Percentiles rank a stretch among this genome's conserved stretches.
phyloP scores from a whole-genome alignment of 352 stramenopile species.

The Pythium graminicola region DNA sequence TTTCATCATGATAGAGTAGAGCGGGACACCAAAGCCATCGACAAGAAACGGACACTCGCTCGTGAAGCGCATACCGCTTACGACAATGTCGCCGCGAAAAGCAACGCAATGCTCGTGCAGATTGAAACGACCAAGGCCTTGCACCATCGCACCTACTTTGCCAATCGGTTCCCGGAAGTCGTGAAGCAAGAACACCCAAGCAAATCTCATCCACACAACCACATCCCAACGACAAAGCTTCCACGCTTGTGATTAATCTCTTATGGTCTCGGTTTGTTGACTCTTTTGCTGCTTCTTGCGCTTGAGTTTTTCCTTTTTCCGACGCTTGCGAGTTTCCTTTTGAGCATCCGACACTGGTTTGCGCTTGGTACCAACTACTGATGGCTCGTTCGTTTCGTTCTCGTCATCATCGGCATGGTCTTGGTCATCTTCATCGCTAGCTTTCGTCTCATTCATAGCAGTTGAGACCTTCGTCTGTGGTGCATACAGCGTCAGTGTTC shows the following conservation, averaged over 20 bases:
- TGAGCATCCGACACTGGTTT: constrained; percentile 58
- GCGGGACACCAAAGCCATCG: background rate
- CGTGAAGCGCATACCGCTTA: constrained; percentile 35
- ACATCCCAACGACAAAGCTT: constrained; percentile 7
- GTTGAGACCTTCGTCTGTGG: background rate
- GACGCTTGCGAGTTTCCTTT: constrained; percentile 45
- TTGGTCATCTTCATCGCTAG: background rate
- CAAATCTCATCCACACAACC: constrained; percentile 8
- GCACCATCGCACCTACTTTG: constrained; percentile 40
- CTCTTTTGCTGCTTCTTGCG: constrained; percentile 39
- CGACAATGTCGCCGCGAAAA: constrained; percentile 36
- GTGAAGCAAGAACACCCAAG: background rate
- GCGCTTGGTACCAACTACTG: constrained; percentile 31
- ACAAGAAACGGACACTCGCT: constrained; percentile 27
- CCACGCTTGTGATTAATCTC: constrained; percentile 14
- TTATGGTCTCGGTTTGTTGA: background rate
- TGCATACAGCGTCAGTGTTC: background rate
- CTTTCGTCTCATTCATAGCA: background rate
- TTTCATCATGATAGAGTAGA: constrained; percentile 21
- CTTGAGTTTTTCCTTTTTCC: constrained; percentile 73
- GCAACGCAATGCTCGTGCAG: constrained; percentile 43
- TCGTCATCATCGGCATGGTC: background rate
- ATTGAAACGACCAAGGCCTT: constrained; percentile 47
- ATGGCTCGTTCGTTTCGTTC: background rate
- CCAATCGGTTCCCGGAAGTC: constrained; percentile 26